phyloP scores from a whole-genome alignment of 2,329 filamentous ascomycete genomes.

The Allantophomopsis lycopodina region DNA sequence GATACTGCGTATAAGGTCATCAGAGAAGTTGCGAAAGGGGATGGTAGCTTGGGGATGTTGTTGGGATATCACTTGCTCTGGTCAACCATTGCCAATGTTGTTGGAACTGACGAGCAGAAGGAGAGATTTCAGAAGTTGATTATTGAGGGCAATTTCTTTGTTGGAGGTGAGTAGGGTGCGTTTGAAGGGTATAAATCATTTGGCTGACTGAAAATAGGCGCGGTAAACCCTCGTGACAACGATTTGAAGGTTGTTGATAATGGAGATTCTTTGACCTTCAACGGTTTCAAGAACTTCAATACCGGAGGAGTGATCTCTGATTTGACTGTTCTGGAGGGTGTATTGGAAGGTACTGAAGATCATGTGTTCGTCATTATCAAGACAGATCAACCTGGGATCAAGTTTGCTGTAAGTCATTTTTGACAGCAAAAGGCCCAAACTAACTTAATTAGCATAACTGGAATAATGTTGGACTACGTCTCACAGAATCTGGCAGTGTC shows the following conservation, averaged over 20 bases:
- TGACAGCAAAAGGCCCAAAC: background rate
- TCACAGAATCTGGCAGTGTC: constrained; percentile 51
- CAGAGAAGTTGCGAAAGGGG: constrained; percentile 47
- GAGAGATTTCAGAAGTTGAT: constrained; percentile 42
- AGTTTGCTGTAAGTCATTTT: constrained; percentile 24
- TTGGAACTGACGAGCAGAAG: constrained; percentile 45
- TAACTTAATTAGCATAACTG: constrained; percentile 32
- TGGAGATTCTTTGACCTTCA: constrained; percentile 41
- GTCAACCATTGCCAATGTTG: constrained; percentile 44
- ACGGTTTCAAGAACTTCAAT: constrained; percentile 52
- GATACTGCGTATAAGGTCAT: constrained; percentile 42
- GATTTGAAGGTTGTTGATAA: constrained; percentile 41
- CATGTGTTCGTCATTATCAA: constrained; percentile 50
- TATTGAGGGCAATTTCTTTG: constrained; percentile 49
- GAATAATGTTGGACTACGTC: constrained; percentile 48
- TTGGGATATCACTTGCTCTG: constrained; percentile 52
- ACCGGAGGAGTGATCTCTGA: constrained; percentile 55
- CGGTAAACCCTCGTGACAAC: constrained; percentile 51
- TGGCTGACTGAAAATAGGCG: constrained; percentile 15
- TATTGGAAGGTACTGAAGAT: constrained; percentile 38
- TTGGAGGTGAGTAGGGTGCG: constrained; percentile 29
- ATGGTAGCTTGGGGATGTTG: constrained; percentile 54
- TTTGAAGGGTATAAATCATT: too few relatives aligned
- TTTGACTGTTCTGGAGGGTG: constrained; percentile 50
- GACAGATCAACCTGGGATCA: constrained; percentile 41